phyloP scores from a whole-genome alignment of 2,329 filamentous ascomycete genomes.

The Hypoxylon sp. region DNA sequence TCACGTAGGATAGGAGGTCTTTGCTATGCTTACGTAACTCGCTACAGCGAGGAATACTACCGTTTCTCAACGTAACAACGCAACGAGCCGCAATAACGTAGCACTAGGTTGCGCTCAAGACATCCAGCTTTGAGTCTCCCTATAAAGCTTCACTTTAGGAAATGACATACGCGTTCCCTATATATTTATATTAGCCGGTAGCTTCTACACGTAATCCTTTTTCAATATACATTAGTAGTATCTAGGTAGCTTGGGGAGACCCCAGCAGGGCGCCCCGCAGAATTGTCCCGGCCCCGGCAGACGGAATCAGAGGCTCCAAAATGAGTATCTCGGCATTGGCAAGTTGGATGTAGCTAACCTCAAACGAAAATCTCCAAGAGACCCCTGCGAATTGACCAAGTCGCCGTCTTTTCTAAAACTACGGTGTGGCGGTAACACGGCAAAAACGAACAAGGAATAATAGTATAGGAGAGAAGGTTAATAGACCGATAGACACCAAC shows the following conservation, averaged over 20 bases:
- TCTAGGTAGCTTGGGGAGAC: background rate
- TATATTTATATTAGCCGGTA: constrained; percentile 36
- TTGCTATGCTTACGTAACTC: constrained; percentile 9
- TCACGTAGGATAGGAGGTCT: background rate
- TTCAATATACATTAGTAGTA: constrained; percentile 5
- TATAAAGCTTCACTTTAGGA: background rate
- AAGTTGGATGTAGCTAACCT: background rate
- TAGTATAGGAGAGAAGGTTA: no score
- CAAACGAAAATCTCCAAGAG: background rate
- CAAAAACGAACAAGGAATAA: no score
- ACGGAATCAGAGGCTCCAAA: constrained; percentile 21
- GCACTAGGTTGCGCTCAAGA: constrained; percentile 6
- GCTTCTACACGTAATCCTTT: constrained; percentile 25
- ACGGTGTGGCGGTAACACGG: background rate
- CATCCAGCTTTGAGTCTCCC: background rate
- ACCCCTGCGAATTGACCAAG: background rate
- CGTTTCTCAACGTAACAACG: background rate
- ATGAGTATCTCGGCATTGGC: constrained; percentile 11
- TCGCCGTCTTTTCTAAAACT: background rate
- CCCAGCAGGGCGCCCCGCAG: constrained; percentile 1
- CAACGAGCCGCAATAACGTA: constrained; percentile 27
- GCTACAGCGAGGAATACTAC: background rate
- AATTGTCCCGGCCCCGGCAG: constrained; percentile 2
- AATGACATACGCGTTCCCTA: constrained; percentile 28
- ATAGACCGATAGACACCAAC: no score